Evolutionary conservation across 2,329 filamentous ascomycete genomes (phyloP).

Genomic region (Raffaelea arxii): DNA sequence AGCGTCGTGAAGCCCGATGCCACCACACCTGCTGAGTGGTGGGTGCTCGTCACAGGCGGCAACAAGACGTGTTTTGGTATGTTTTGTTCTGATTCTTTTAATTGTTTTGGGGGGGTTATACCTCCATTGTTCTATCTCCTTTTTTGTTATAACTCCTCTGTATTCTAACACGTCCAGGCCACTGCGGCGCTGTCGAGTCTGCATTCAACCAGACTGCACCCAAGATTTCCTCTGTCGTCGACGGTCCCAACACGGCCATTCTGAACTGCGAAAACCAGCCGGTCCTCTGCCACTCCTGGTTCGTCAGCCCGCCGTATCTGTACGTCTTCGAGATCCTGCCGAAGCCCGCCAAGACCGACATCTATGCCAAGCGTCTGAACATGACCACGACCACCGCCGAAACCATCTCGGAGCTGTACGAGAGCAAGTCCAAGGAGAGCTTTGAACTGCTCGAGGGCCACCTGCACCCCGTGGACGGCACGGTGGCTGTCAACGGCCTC

Average conservation of each 20-base stretch:
- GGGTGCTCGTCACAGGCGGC: conserved; percentile 62
- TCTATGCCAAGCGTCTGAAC: conserved; percentile 59
- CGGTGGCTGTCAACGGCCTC: conserved; percentile 51
- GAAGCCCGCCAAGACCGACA: conserved; percentile 50
- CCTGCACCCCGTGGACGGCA: conserved; percentile 70
- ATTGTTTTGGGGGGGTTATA: background rate
- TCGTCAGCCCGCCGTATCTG: conserved; percentile 51
- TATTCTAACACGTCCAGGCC: conserved; percentile 31
- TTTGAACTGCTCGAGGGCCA: conserved; percentile 46
- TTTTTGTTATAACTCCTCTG: background rate
- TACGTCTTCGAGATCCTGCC: conserved; percentile 61
- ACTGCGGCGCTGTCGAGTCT: conserved; percentile 53
- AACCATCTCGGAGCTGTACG: conserved; percentile 50
- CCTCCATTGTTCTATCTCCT: background rate
- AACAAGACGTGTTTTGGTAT: conserved; percentile 71
- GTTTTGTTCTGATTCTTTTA: background rate
- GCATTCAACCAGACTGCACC: conserved; percentile 58
- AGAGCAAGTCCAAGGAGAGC: conserved; percentile 31
- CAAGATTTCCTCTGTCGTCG: conserved; percentile 50
- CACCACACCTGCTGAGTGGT: conserved; percentile 63
- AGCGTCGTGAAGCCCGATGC: conserved; percentile 48
- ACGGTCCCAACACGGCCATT: conserved; percentile 56
- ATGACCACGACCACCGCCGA: conserved; percentile 56
- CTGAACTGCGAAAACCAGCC: conserved; percentile 68
- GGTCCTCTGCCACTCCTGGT: conserved; percentile 68